Evolutionary conservation across 2,329 filamentous ascomycete species (phyloP), one percentile per base, ranked within the genome.

Genomic region (Colletotrichum sp.): DNA sequence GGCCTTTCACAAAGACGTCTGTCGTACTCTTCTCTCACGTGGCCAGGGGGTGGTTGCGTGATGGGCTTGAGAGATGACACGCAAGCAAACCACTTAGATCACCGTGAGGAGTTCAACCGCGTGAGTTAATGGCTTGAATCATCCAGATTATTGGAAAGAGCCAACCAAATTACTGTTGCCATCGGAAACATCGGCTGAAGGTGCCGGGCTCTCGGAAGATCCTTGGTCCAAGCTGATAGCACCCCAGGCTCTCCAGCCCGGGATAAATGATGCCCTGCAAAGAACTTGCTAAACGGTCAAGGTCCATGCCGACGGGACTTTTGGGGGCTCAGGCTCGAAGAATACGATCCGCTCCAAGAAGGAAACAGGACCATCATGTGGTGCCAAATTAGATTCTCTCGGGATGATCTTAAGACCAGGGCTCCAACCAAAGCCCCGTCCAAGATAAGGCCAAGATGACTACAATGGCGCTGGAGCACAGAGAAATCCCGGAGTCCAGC

Each of bases 201-300:
- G 0, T 2, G 12, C 4, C n/a, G 21, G 44, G 4, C 10, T 21
- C 3, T 6, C 18, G 1, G 1, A n/a, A n/a, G n/a, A n/a, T n/a
- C 2, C 21, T 21, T n/a, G 10, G 44, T 49, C n/a, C 13, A 6
- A 49, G 44, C 6, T n/a, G 2, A 4, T 7, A 13, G 44, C 44
- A 49, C 13, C 10, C 44, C 4, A 13, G 3, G 44, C 21, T 49
- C 44, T 21, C 13, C n/a, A 49, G 44, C 6, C 44, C n/a, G 10
- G 13, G 44, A 49, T 21, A 10, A 49, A 49, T 49, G 10, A 13
- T 49, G 2, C n/a, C n/a, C n/a, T 13, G n/a, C 44, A 49, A 49
- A 49, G 10, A 49, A 6, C 10, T 5, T 3, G 6, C 44, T 10
- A 13, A 49, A 49, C 3, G 13, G 6, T 9, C n/a, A 21, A 49